A percentile compares a stretch with the other conserved stretches of the same genome.
These are phyloP conservation scores for Petasospora rhodanensis DNA, from an alignment of 1,139 yeast genomes.

Conservation along the genomic window DNA sequence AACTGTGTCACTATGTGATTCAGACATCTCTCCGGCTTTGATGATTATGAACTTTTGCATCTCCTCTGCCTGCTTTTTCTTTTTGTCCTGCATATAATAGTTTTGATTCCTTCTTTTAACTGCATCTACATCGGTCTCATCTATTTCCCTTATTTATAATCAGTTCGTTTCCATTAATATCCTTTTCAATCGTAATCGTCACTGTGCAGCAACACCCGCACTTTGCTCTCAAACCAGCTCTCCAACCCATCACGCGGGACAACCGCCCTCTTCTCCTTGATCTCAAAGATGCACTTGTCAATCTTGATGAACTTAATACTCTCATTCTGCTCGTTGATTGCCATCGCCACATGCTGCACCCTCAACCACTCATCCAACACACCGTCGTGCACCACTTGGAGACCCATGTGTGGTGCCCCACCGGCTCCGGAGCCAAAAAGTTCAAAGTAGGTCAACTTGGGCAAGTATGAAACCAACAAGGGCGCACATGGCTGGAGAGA, in stretches of 20 bases:
- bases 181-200: conserved; percentile 6
- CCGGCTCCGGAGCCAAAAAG: conserved; percentile 49
- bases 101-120: neutral
- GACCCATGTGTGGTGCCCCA: conserved; percentile 52
- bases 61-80: neutral
- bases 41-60: no score
- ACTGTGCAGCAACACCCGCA: conserved; percentile 13
- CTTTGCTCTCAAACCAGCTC: conserved; percentile 22
- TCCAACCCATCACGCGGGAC: conserved; percentile 24
- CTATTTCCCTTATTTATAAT: no score
- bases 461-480: conserved; percentile 27
- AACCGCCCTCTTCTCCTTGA: conserved; percentile 15
- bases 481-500: conserved; percentile 30
- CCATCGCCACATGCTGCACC: conserved; percentile 49
- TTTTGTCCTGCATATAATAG: neutral
- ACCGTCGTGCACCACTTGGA: conserved; percentile 50
- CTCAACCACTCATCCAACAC: conserved; percentile 55
- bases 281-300: conserved; percentile 34
- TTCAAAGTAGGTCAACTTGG: conserved; percentile 36
- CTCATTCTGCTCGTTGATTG: conserved; percentile 30
- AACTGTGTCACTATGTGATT: no score
- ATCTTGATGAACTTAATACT: conserved; percentile 42
- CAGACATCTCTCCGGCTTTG: no score
- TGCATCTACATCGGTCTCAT: no score
- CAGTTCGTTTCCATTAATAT: no score